Base-by-base conservation (phyloP, 352 stramenopile genomes). In the Lagenidium giganteum region DNA sequence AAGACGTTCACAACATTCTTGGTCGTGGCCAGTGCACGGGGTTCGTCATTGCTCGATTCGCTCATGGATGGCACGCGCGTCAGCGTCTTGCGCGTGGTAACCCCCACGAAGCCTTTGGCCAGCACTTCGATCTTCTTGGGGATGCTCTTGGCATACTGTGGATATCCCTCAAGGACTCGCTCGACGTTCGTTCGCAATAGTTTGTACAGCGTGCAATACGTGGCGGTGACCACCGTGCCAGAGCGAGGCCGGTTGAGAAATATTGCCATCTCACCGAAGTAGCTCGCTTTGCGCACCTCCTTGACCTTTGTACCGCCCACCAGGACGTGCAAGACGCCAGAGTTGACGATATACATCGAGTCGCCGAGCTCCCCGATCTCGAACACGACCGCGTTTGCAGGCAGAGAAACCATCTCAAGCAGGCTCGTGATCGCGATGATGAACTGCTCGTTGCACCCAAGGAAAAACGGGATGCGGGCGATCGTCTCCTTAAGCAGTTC, bases 311-410 rank as follows among this genome's bases (percentile, higher is more conserved):
- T 56, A 0, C 63, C 61, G 6, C 67, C 67, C 28, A 87, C 60
- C 28, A 84, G 54, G 1, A 87, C 64, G 22, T 72, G 67, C 0
- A 88, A 59, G 0, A 91, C 79, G 0, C 76, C 79, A 0, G 79
- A 81, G 24, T 88, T 61, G n/a, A 91, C 61, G 35, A 91, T 83
- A 33, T 82, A 91, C 79, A 91, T 83, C 5, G 73, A 73, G 23
- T 88, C 79, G 5, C 78, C 78, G 5, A 49, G 37, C 8, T 87
- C 78, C 1, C 75, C 78, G 3, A 34, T 55, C 28, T 70, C 51
- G 24, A 87, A 91, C 0, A 91, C 47, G 0, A 57, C 66, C 0
- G 48, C 74, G 27, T 87, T 70, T 0, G 79, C 71, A 6, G 79
- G 71, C 0, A 89, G 30, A 3, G 79, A 68, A 2, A 81, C 62